Conservation (phyloP, 768 basidiomycete species). For the Pleurotus giganteus region DNA sequence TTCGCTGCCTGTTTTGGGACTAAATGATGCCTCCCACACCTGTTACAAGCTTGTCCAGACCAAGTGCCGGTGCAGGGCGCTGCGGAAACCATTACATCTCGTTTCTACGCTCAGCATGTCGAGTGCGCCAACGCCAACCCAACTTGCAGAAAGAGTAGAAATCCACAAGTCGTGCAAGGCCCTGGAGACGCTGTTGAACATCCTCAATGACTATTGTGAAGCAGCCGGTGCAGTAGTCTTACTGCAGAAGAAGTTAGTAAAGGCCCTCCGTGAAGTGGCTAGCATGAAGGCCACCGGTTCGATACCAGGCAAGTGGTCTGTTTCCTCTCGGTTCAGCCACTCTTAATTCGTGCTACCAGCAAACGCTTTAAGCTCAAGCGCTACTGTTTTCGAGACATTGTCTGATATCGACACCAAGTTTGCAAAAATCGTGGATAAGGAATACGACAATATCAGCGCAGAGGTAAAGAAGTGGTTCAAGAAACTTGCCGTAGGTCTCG, state of each 20-base stretch:
- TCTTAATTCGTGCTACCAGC: conserved; percentile 32
- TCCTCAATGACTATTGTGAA: conserved; percentile 76
- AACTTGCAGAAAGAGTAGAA: conserved; percentile 61
- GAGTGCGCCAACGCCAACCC: conserved; percentile 14
- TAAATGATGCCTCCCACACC: too few species aligned
- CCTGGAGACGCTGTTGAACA: conserved; percentile 62
- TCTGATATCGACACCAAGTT: conserved; percentile 75
- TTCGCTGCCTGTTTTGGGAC: too few species aligned
- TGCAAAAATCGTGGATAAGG: conserved; percentile 70
- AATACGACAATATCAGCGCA: conserved; percentile 58
- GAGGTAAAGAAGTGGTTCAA: conserved; percentile 88
- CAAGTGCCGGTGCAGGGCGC: not conserved
- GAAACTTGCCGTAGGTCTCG: conserved; percentile 63
- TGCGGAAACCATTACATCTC: not conserved
- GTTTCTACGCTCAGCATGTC: conserved; percentile 16
- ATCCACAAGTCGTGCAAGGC: conserved; percentile 82
- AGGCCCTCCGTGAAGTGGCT: conserved; percentile 66
- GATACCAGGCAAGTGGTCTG: conserved; percentile 52
- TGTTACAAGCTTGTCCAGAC: too few species aligned
- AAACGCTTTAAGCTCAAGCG: conserved; percentile 64
- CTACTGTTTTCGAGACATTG: conserved; percentile 65
- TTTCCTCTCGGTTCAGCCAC: not conserved
- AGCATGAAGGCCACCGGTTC: conserved; percentile 55
- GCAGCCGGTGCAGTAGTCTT: conserved; percentile 57
- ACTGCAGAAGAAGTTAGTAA: conserved; percentile 75